Conservation (phyloP, 129 eudicot genomes). For the Centella asiatica region DNA sequence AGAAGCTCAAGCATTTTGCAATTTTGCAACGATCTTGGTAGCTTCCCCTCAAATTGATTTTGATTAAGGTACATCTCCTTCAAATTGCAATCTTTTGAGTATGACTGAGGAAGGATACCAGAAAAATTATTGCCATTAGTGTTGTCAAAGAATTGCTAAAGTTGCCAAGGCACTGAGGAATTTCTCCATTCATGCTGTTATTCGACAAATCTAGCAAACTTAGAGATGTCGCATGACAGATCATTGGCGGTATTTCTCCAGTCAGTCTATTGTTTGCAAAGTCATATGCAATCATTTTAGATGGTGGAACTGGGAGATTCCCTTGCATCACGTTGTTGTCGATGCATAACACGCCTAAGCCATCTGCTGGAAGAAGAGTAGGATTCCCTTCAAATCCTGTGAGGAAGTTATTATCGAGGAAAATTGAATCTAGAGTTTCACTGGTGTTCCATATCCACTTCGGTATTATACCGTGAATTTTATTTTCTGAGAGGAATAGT, state of each 20-base stretch:
- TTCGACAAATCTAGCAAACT: slow-evolving; percentile 4
- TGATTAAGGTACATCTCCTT: slow-evolving; percentile 14
- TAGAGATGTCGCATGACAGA: background rate
- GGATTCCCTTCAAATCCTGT: background rate
- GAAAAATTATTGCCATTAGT: slow-evolving; percentile 7
- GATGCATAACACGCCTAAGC: background rate
- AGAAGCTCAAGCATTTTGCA: slow-evolving; percentile 15
- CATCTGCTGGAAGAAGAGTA: background rate
- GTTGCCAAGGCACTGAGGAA: slow-evolving; percentile 11
- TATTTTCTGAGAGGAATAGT: background rate
- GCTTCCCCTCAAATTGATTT: slow-evolving; percentile 16
- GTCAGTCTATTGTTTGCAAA: background rate
- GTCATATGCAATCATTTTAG: background rate
- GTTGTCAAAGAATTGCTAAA: background rate
- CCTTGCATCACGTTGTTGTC: background rate
- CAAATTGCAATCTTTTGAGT: background rate
- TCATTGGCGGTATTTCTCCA: background rate
- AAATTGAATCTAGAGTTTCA: background rate
- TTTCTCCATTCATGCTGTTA: slow-evolving; percentile 8
- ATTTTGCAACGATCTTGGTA: slow-evolving; percentile 20
- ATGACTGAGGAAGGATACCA: slow-evolving; percentile 12
- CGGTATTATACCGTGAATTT: background rate
- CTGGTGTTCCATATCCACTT: background rate
- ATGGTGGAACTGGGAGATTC: slow-evolving; percentile 9
- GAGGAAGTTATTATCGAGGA: background rate